These are phyloP conservation scores for Fusarium luffae DNA, from an alignment of 2,329 filamentous ascomycete species.

Conservation along the genomic window DNA sequence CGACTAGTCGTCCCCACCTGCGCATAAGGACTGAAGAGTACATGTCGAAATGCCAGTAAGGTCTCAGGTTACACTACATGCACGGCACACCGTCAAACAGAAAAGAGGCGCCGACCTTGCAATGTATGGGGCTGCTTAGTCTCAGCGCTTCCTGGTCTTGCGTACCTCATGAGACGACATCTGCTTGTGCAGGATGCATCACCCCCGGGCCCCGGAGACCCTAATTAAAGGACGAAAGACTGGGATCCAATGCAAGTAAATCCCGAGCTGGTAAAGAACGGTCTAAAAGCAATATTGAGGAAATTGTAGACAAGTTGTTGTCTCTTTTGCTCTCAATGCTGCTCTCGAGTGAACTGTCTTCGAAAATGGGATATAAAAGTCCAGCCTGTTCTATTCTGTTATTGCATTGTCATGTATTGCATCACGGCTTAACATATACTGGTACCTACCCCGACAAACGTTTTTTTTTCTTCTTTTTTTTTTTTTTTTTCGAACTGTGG, in stretches of 20 bases:
- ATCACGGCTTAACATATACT: slow-evolving; percentile 3
- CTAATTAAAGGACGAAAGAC: slow-evolving; percentile 17
- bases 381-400: slow-evolving; percentile 2
- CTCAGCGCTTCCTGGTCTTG: slow-evolving; percentile 11
- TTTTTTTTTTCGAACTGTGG: neutral
- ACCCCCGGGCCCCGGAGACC: slow-evolving; percentile 14
- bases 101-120: slow-evolving; percentile 15
- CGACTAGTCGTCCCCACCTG: slow-evolving; percentile 23
- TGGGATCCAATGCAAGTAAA: slow-evolving; percentile 39
- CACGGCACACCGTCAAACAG: slow-evolving; percentile 19
- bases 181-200: slow-evolving; percentile 26
- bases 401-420: neutral
- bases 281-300: slow-evolving; percentile 27
- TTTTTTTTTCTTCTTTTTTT: neutral
- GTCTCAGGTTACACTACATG: slow-evolving; percentile 29
- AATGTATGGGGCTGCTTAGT: slow-evolving; percentile 16
- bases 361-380: slow-evolving; percentile 32
- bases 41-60: slow-evolving; percentile 23
- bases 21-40: slow-evolving; percentile 23
- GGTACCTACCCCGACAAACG: neutral
- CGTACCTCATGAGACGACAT: slow-evolving; percentile 20
- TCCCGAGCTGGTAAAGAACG: slow-evolving; percentile 40
- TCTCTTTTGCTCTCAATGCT: slow-evolving; percentile 15
- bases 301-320: slow-evolving; percentile 15
- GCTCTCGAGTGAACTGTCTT: slow-evolving; percentile 7